Percentiles rank a stretch among this genome's conserved stretches.
Conservation (phyloP, 176 grass and related monocot species). For the Cenchrus fungigraminus region DNA sequence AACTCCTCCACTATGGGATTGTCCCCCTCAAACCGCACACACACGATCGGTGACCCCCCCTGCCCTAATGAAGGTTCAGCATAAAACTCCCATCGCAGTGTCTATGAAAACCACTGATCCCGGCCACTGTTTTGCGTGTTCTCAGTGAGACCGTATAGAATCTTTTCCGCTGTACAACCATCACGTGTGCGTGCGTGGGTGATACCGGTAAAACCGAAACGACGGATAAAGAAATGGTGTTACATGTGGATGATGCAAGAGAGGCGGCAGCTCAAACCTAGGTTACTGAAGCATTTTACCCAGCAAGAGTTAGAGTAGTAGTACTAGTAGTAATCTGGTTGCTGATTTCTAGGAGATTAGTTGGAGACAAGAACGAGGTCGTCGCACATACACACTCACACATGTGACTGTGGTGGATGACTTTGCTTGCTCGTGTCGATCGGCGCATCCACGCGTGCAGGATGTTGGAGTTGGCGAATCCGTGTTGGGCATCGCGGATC, state of each 20-base stretch:
- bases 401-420: conserved; percentile 2
- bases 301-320: not conserved
- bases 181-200: conserved; percentile 25
- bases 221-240: not conserved
- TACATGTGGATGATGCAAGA: conserved; percentile 15
- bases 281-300: not conserved
- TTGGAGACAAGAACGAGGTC: conserved; percentile 7
- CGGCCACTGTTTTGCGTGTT: no score
- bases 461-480: conserved; percentile 48
- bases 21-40: no score
- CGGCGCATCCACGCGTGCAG: conserved; percentile 28
- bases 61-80: no score
- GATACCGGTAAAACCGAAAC: conserved; percentile 39
- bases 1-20: no score
- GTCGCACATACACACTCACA: not conserved
- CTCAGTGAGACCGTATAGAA: not conserved
- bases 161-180: not conserved
- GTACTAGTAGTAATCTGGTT: not conserved
- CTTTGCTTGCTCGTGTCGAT: conserved; percentile 37
- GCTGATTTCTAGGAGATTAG: conserved; percentile 4
- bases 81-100: no score
- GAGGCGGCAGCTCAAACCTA: not conserved
- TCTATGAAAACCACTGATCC: no score
- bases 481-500: conserved; percentile 55
- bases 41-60: no score